Evolutionary conservation across 805 yeast genomes (phyloP).

Genomic region (Candida maesae): DNA sequence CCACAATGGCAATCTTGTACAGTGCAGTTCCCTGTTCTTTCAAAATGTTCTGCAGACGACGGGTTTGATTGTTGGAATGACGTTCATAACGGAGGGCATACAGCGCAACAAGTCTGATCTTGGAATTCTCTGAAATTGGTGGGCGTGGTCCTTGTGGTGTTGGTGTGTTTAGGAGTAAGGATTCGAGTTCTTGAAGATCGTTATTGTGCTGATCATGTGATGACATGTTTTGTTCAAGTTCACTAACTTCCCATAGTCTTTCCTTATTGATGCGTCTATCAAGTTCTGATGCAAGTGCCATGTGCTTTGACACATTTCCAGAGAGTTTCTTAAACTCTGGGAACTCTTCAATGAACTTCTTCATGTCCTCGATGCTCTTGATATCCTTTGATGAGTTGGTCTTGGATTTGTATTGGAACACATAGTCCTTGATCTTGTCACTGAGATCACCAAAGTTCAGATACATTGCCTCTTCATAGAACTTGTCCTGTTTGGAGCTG

Average conservation of each 20-base stretch:
- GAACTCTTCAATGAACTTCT: constrained; percentile 82
- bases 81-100: constrained; percentile 71
- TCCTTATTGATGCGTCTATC: constrained; percentile 64
- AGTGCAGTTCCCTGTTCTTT: constrained; percentile 32
- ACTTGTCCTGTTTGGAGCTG: constrained; percentile 67
- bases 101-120: constrained; percentile 67
- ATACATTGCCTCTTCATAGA: constrained; percentile 77
- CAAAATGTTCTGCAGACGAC: constrained; percentile 36
- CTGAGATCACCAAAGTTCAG: constrained; percentile 94
- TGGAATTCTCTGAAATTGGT: constrained; percentile 48
- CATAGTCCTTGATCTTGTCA: constrained; percentile 79
- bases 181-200: constrained; percentile 55
- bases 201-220: constrained; percentile 55
- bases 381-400: constrained; percentile 73
- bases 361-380: constrained; percentile 83
- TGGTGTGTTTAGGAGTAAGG: constrained; percentile 40
- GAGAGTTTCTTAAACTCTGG: constrained; percentile 92
- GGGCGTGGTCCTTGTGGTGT: constrained; percentile 34
- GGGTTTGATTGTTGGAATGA: constrained; percentile 41
- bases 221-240: constrained; percentile 81
- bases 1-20: constrained; percentile 25
- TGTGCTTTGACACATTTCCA: constrained; percentile 87
- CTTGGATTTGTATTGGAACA: constrained; percentile 72
- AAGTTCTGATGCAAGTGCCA: constrained; percentile 83
- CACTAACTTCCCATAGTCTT: constrained; percentile 81